Conservation (phyloP, 2,329 filamentous ascomycete species). For the Venturia effusa region DNA sequence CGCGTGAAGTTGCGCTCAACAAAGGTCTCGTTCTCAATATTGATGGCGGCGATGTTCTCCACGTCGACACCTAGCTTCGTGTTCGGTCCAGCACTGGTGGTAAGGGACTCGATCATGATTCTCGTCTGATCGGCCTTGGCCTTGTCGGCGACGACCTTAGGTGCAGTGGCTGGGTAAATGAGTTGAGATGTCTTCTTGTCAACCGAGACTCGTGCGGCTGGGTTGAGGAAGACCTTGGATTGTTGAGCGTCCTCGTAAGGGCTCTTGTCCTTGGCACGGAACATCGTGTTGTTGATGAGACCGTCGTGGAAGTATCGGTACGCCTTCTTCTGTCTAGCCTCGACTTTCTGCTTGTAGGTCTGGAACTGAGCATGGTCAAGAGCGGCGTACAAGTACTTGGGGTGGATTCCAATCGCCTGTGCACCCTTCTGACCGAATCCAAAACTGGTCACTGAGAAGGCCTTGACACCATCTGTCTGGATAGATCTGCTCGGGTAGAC, state of each 20-base stretch:
- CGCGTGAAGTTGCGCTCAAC: constrained; percentile 88
- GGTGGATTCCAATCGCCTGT: constrained; percentile 92
- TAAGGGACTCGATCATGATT: constrained; percentile 67
- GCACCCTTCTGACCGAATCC: constrained; percentile 99
- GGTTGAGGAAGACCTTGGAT: constrained; percentile 83
- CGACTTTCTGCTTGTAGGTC: constrained; percentile 77
- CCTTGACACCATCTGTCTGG: constrained; percentile 96
- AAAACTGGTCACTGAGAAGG: constrained; percentile 97
- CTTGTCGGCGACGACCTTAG: constrained; percentile 52
- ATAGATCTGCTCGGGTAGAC: constrained; percentile 92
- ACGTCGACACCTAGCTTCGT: constrained; percentile 83
- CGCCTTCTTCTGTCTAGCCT: constrained; percentile 92
- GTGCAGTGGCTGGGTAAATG: constrained; percentile 53
- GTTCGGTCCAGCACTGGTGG: constrained; percentile 42
- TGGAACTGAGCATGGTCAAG: constrained; percentile 77
- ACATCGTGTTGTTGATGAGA: constrained; percentile 94
- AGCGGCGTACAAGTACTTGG: constrained; percentile 90
- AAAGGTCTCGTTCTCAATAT: constrained; percentile 90
- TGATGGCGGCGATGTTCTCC: constrained; percentile 76
- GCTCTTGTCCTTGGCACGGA: constrained; percentile 85
- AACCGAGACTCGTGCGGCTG: constrained; percentile 69
- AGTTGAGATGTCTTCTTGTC: constrained; percentile 82
- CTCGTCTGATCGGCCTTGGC: constrained; percentile 56
- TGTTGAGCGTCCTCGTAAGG: constrained; percentile 87
- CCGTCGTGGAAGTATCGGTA: constrained; percentile 99